Base-by-base conservation (phyloP, 805 yeast genomes). In the Kluyveromyces aestuarii region DNA sequence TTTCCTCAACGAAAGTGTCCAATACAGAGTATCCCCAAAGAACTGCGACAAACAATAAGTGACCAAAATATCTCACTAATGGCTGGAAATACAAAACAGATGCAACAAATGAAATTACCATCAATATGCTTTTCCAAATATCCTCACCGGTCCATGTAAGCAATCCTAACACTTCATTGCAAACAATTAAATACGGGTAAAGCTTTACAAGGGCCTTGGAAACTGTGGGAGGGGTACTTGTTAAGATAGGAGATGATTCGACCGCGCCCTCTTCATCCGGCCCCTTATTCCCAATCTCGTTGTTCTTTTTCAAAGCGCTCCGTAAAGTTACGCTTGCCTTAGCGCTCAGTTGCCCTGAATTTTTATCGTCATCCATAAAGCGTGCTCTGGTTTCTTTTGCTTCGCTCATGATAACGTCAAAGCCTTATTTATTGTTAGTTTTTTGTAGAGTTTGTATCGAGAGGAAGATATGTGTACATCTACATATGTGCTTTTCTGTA, bases 141-240 rank as follows among this genome's bases (percentile, higher is more conserved):
- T 87, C 93, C 37, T 85, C 90, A 52, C 82, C 81, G 2, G 97
- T 86, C 99, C 99, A 91, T 0, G 98, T 90, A 37, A 87, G 65
- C 38, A 89, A 73, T 40, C 87, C 81, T 48, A 89, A 71, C 2
- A 78, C 53, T 55, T 81, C 80, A 63, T 90, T 88, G 9, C 82
- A 79, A 1, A 85, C 77, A 38, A 86, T 73, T 40, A 91, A 71
- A 61, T 87, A 87, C 1, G 98, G 98, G 63, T 91, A 90, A 9
- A 95, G 80, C 51, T 80, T 75, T 38, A 89, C 79, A 46, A 91
- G 73, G 2, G 93, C 87, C 57, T 87, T 85, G 30, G 96, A 82
- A 13, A 91, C 87, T 0, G 89, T 79, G 2, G 96, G 93, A 2
- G 98, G 98, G 0, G 99, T 93, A 1, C 88, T 80, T 1, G 88